phyloP scores from a whole-genome alignment of 2,329 filamentous ascomycete genomes.

The Cytospora chrysosperma region DNA sequence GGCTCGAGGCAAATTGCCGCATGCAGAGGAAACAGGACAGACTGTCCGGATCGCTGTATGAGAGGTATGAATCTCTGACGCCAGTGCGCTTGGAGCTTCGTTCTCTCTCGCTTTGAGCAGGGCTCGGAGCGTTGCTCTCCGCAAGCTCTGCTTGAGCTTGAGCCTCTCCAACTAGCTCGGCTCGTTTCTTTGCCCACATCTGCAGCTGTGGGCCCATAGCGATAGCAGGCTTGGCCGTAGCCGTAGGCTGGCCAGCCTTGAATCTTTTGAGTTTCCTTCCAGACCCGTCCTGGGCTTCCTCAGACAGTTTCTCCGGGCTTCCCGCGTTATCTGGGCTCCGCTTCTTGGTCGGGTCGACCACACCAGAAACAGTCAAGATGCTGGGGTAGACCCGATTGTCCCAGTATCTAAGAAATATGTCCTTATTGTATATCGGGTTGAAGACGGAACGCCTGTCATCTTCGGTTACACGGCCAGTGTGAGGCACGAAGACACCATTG shows the following conservation, averaged over 20 bases:
- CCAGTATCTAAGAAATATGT: conserved; percentile 71
- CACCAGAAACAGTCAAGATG: conserved; percentile 58
- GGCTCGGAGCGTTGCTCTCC: conserved; percentile 27
- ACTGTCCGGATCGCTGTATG: conserved; percentile 56
- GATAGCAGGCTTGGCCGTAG: conserved; percentile 45
- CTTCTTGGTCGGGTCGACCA: conserved; percentile 39
- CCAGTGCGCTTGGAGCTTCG: conserved; percentile 6
- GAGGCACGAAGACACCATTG: conserved; percentile 79
- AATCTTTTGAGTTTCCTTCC: conserved; percentile 56
- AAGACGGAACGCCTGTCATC: conserved; percentile 66
- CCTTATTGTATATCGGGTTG: conserved; percentile 65
- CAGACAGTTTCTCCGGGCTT: conserved; percentile 18
- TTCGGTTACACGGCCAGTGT: conserved; percentile 56
- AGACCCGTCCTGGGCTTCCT: conserved; percentile 27
- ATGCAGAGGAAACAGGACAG: conserved; percentile 58
- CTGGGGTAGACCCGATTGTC: conserved; percentile 71
- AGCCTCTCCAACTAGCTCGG: conserved; percentile 48
- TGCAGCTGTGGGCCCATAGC: conserved; percentile 64
- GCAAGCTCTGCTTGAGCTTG: conserved; percentile 19
- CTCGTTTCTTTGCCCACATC: conserved; percentile 70
- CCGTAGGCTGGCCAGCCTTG: conserved; percentile 45
- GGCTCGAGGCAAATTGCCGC: conserved; percentile 53
- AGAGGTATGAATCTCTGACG: conserved; percentile 44
- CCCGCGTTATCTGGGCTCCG: conserved; percentile 10
- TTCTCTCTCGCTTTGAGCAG: conserved; percentile 13